Conservation (phyloP, 495 filamentous ascomycete species). For the Aspergillus carlsbadensis region DNA sequence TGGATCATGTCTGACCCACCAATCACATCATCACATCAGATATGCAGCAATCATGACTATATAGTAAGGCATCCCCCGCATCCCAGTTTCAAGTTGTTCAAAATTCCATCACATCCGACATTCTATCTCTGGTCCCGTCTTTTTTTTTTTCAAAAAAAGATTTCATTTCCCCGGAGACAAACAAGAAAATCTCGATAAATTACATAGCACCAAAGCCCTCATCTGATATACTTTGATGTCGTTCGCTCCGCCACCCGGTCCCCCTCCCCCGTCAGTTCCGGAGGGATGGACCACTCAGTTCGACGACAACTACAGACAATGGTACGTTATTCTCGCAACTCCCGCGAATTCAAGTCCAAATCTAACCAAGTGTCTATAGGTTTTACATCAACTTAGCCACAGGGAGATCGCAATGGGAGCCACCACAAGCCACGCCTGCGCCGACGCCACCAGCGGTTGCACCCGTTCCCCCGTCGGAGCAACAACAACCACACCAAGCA, state of each 20-base stretch:
- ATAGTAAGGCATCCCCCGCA: background rate
- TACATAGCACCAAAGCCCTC: too few species aligned
- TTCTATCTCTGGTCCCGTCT: too few species aligned
- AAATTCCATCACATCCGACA: too few species aligned
- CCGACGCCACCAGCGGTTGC: background rate
- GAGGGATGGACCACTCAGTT: slow-evolving; percentile 85
- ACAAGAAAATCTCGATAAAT: too few species aligned
- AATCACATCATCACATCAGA: background rate
- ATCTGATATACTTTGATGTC: slow-evolving; percentile 23
- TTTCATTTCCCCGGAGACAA: too few species aligned
- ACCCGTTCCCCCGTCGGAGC: background rate
- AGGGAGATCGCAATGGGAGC: slow-evolving; percentile 85
- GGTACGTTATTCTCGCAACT: slow-evolving; percentile 47
- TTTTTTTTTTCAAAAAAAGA: too few species aligned
- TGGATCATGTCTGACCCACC: background rate
- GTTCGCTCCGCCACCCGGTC: slow-evolving; percentile 69
- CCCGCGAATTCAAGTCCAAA: background rate
- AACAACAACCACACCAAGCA: background rate
- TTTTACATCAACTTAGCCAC: slow-evolving; percentile 88
- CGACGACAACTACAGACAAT: slow-evolving; percentile 74
- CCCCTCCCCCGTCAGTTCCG: slow-evolving; percentile 83
- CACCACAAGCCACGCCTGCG: slow-evolving; percentile 37
- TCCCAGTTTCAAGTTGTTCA: background rate
- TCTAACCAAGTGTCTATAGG: slow-evolving; percentile 43
- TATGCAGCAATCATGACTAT: slow-evolving; percentile 2